Conservation (phyloP, 2,329 filamentous ascomycete species). For the Metarhizium album region DNA sequence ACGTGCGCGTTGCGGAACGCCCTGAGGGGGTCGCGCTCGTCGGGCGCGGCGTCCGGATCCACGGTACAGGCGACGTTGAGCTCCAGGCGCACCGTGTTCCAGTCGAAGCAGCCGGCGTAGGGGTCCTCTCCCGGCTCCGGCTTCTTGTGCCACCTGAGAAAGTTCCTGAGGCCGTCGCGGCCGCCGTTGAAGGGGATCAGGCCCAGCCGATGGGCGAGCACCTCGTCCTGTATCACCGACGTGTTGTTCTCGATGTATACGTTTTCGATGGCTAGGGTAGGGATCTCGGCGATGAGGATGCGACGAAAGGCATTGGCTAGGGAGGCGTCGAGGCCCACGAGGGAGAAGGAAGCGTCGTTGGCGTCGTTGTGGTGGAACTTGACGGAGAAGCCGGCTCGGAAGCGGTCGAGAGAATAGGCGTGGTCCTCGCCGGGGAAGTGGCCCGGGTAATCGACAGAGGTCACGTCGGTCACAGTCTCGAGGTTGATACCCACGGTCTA, state of each 20-base stretch:
- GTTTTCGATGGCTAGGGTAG: constrained; percentile 85
- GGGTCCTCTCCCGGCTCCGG: constrained; percentile 51
- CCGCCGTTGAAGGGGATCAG: constrained; percentile 81
- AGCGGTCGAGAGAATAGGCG: constrained; percentile 64
- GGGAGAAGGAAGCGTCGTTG: constrained; percentile 74
- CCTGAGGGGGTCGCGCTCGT: constrained; percentile 71
- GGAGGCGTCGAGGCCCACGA: constrained; percentile 83
- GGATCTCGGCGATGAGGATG: constrained; percentile 89
- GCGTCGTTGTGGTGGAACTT: constrained; percentile 75
- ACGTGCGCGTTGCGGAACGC: constrained; percentile 79
- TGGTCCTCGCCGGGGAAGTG: constrained; percentile 85
- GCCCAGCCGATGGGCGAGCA: constrained; percentile 80
- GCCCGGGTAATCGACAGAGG: constrained; percentile 83
- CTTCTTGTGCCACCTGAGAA: constrained; percentile 74
- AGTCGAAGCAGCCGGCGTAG: constrained; percentile 56
- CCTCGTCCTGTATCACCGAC: constrained; percentile 95
- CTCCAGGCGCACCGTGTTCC: constrained; percentile 75
- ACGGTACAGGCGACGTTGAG: constrained; percentile 72
- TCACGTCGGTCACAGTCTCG: constrained; percentile 83
- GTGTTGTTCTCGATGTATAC: constrained; percentile 96
- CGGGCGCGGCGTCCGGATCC: constrained; percentile 59
- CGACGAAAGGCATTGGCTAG: constrained; percentile 96
- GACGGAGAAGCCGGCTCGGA: constrained; percentile 59
- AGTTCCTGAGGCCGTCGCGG: constrained; percentile 62
- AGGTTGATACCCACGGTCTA: constrained; percentile 79